Evolutionary conservation across 768 basidiomycete species (phyloP).

Genomic region (Gymnopilus junonius): DNA sequence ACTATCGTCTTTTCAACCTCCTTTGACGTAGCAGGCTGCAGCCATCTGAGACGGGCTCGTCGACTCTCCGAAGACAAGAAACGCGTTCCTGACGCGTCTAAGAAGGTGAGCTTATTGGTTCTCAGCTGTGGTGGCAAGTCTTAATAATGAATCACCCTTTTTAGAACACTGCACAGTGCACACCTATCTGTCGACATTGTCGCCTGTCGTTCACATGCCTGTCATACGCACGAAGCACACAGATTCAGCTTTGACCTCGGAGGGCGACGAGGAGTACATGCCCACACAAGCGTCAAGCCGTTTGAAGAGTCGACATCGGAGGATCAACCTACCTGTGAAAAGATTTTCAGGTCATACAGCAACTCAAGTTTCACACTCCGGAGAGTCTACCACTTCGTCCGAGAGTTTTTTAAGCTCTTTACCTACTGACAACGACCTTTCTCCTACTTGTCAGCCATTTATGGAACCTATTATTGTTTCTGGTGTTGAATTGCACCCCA

Average conservation of each 20-base stretch:
- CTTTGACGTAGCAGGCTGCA: constrained; percentile 1
- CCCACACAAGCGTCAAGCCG: not conserved
- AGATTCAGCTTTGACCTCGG: not conserved
- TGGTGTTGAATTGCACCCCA: constrained; percentile 45
- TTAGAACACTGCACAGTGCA: not conserved
- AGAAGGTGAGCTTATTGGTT: not conserved
- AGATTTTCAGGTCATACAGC: not conserved
- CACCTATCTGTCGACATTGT: not conserved
- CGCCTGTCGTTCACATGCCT: not conserved
- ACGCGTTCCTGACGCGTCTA: not conserved
- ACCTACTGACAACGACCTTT: not conserved
- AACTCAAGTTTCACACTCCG: not conserved
- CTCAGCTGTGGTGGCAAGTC: not conserved
- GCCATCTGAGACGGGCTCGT: not conserved
- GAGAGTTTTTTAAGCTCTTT: not conserved
- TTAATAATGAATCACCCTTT: not conserved
- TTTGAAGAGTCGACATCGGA: not conserved
- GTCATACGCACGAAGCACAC: not conserved
- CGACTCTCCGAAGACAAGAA: not conserved
- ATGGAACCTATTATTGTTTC: constrained; percentile 36
- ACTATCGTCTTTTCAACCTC: not conserved
- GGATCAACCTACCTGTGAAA: not conserved
- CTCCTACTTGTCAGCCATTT: not conserved
- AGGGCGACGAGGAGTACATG: not conserved
- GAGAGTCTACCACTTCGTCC: not conserved